A percentile compares a stretch with the other conserved stretches of the same genome.
Evolutionary conservation across 1,139 yeast species (phyloP).

Genomic region (Taiozyma onychis): DNA sequence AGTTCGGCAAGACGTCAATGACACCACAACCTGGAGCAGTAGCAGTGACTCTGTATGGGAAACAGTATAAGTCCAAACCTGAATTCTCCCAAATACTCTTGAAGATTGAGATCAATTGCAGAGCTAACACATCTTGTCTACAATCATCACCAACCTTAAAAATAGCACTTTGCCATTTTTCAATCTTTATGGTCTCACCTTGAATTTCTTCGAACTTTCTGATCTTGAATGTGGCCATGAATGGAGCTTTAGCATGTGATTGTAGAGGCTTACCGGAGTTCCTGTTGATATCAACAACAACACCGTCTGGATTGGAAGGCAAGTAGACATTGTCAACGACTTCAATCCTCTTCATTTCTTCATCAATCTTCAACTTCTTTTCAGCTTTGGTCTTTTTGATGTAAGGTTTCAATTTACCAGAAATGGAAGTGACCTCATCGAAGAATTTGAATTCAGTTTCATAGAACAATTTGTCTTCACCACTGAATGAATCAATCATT

Average conservation of each 20-base stretch:
- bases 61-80: conserved; percentile 87
- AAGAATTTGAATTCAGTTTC: conserved; percentile 85
- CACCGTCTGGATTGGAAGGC: conserved; percentile 96
- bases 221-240: conserved; percentile 92
- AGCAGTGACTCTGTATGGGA: conserved; percentile 93
- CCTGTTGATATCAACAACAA: conserved; percentile 85
- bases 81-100: conserved; percentile 84
- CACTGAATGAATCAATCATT: conserved; percentile 59
- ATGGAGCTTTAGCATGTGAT: conserved; percentile 98
- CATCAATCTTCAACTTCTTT: conserved; percentile 93
- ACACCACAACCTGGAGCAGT: conserved; percentile 99
- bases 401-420: conserved; percentile 91
- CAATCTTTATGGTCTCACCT: conserved; percentile 31
- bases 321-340: conserved; percentile 84
- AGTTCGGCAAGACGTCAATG: conserved; percentile 92
- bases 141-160: conserved; percentile 99
- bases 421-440: conserved; percentile 84
- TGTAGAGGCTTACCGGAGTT: conserved; percentile 95
- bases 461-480: conserved; percentile 61
- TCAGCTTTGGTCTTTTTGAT: conserved; percentile 94
- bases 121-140: conserved; percentile 92
- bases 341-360: conserved; percentile 80
- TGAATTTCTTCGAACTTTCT: conserved; percentile 46
- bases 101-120: conserved; percentile 88
- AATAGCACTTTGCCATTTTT: conserved; percentile 89